These are phyloP conservation scores for Calonectria montana DNA, from an alignment of 2,329 filamentous ascomycete species.

Conservation along the genomic window DNA sequence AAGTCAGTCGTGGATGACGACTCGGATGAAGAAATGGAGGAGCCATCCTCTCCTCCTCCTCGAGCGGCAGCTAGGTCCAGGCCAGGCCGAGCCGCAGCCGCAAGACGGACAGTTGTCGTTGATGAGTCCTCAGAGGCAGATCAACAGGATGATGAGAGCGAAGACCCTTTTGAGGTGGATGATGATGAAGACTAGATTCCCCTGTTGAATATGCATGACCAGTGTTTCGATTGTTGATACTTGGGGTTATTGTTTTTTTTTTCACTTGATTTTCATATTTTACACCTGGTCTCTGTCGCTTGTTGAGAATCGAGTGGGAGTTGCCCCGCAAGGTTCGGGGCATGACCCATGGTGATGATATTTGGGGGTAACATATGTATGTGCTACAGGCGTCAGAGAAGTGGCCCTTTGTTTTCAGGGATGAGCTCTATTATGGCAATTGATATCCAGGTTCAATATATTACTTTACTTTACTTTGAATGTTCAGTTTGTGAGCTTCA, in stretches of 20 bases:
- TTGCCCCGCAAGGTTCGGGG: neutral
- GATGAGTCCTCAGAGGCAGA: constrained; percentile 46
- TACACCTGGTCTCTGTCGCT: neutral
- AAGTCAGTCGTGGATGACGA: constrained; percentile 54
- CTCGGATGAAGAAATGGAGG: constrained; percentile 52
- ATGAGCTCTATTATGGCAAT: constrained; percentile 11
- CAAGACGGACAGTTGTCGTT: constrained; percentile 48
- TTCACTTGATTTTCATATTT: neutral
- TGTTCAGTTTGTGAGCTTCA: neutral
- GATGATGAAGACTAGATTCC: constrained; percentile 50
- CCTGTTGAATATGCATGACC: neutral
- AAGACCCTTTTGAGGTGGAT: constrained; percentile 61
- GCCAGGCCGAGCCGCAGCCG: constrained; percentile 60
- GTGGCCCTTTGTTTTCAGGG: constrained; percentile 14
- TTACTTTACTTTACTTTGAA: neutral
- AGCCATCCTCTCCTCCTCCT: constrained; percentile 54
- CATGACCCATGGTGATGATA: constrained; percentile 10
- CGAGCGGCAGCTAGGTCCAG: constrained; percentile 54
- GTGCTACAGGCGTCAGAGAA: constrained; percentile 14
- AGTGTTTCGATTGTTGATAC: neutral
- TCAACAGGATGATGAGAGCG: constrained; percentile 52
- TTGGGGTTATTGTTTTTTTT: constrained; percentile 5
- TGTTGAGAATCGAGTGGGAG: neutral
- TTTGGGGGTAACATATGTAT: constrained; percentile 15
- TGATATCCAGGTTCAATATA: constrained; percentile 20